Percentiles rank a stretch among this genome's conserved stretches.
These are phyloP conservation scores for Syncephalis fuscata DNA, from an alignment of 371 early-diverging fungal genomes.

Conservation along the genomic window DNA sequence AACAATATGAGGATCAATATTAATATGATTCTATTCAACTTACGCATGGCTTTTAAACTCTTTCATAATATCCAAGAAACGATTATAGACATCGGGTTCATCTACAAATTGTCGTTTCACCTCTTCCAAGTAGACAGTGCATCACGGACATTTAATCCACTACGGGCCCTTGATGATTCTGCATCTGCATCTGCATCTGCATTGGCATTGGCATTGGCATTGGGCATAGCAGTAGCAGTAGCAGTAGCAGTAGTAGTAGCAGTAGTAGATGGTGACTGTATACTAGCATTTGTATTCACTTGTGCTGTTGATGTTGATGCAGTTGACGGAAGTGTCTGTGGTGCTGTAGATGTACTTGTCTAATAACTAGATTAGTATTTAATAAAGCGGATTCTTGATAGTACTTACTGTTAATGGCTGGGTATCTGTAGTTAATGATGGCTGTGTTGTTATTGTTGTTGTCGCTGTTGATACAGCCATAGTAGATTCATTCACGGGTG, in stretches of 20 bases:
- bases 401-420: too few species aligned
- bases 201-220: neutral
- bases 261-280: neutral
- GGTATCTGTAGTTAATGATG: too few species aligned
- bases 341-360: neutral
- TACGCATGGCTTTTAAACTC: constrained; percentile 96
- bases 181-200: neutral
- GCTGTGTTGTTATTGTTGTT: too few species aligned
- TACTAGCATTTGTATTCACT: too few species aligned
- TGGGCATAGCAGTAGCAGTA: neutral
- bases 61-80: constrained; percentile 98
- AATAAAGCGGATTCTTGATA: too few species aligned
- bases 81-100: constrained; percentile 91
- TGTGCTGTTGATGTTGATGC: too few species aligned
- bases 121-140: constrained; percentile 96
- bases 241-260: neutral
- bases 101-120: constrained; percentile 90
- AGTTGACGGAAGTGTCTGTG: neutral
- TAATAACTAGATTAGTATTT: too few species aligned
- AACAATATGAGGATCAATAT: too few species aligned
- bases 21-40: constrained; percentile 8
- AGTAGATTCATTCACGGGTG: neutral
- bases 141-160: constrained; percentile 54
- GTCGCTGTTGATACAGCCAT: neutral
- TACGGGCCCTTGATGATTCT: neutral